Percentiles rank a stretch among this genome's conserved stretches.
These are phyloP conservation scores for Cladosporium cucumerinum DNA, from an alignment of 2,329 filamentous ascomycete genomes.

Conservation along the genomic window DNA sequence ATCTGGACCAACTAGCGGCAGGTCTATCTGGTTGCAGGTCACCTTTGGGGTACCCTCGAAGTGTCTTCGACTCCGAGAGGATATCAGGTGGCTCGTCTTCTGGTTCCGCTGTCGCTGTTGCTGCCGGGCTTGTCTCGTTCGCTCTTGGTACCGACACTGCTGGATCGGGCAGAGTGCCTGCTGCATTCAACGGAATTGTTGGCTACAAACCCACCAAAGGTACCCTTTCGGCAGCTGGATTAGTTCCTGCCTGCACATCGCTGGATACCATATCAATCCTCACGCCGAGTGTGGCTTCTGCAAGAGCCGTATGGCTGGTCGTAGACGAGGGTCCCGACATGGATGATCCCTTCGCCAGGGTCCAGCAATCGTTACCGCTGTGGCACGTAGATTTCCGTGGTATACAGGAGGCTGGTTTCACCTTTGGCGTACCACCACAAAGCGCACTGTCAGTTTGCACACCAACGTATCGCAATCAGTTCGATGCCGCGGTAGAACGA, in stretches of 20 bases:
- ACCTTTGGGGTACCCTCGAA: slow-evolving; percentile 55
- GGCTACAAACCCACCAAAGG: slow-evolving; percentile 52
- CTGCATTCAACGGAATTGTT: slow-evolving; percentile 54
- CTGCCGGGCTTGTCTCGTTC: slow-evolving; percentile 52
- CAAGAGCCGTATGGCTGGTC: slow-evolving; percentile 48
- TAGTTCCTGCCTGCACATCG: slow-evolving; percentile 55
- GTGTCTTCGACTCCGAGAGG: slow-evolving; percentile 49
- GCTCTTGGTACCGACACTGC: slow-evolving; percentile 57
- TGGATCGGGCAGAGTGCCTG: slow-evolving; percentile 53
- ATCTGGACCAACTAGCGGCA: slow-evolving; percentile 62
- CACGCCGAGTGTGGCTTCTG: slow-evolving; percentile 48
- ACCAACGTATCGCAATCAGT: slow-evolving; percentile 41
- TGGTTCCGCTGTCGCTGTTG: slow-evolving; percentile 55
- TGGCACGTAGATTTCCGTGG: slow-evolving; percentile 34
- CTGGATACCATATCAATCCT: slow-evolving; percentile 58
- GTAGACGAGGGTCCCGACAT: slow-evolving; percentile 47
- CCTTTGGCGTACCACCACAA: slow-evolving; percentile 48
- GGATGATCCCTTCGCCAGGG: slow-evolving; percentile 52
- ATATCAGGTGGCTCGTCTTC: slow-evolving; percentile 58
- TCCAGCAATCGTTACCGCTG: slow-evolving; percentile 33
- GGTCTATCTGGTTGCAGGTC: slow-evolving; percentile 59
- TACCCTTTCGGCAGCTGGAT: slow-evolving; percentile 48
- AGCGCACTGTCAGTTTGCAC: slow-evolving; percentile 44
- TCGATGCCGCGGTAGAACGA: slow-evolving; percentile 41
- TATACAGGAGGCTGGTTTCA: slow-evolving; percentile 41